A percentile compares a stretch with the other conserved stretches of the same genome.
phyloP scores from a whole-genome alignment of 208 protist genomes.

The Leishmania turanica region DNA sequence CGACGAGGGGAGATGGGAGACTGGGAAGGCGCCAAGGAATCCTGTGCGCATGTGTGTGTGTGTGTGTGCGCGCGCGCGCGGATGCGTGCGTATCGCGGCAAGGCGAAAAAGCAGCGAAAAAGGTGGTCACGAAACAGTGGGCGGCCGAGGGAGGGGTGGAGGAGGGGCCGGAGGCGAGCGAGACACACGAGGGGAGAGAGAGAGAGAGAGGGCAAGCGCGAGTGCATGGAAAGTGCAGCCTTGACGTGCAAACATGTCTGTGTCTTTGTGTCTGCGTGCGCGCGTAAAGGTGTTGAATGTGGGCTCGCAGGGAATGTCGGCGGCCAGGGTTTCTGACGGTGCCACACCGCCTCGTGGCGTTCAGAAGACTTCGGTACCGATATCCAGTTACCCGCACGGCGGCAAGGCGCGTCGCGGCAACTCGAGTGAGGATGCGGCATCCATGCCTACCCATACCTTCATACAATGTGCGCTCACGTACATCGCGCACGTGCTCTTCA shows the following conservation, averaged over 20 bases:
- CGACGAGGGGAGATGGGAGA: conserved; percentile 10
- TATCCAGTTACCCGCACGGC: background rate
- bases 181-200: background rate
- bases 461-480: background rate
- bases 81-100: background rate
- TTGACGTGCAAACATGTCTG: background rate
- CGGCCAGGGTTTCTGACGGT: background rate
- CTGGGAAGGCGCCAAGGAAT: conserved; percentile 13
- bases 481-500: background rate
- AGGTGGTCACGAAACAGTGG: background rate
- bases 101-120: background rate
- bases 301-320: background rate
- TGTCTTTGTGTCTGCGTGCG: background rate
- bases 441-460: background rate
- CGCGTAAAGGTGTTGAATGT: background rate
- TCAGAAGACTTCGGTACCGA: background rate
- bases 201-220: background rate
- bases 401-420: background rate
- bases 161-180: background rate
- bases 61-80: background rate
- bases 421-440: background rate
- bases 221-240: background rate
- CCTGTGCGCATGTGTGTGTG: background rate
- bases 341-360: background rate
- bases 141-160: conserved; percentile 8